Evolutionary conservation across 2,329 filamentous ascomycete species (phyloP), one percentile per base, ranked within the genome.

Genomic region (Lasiodiplodia hormozganensis): DNA sequence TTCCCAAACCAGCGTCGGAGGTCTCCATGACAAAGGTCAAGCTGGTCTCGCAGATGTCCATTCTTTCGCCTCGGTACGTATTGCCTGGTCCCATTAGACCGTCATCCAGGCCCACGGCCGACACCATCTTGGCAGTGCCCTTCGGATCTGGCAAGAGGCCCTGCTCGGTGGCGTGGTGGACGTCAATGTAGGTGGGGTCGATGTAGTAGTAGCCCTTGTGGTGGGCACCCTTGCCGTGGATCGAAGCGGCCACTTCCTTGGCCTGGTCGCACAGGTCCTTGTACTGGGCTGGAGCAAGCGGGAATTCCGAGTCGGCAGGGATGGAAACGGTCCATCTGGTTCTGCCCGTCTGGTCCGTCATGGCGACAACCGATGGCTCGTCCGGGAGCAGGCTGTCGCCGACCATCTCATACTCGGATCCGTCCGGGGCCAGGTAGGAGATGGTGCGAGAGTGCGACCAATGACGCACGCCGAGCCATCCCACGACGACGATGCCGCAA

Each of bases 291-390:
- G 87, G 85, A 0, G 84, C 79, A 2, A 96, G 78, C 1, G 93
- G 93, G 70, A 95, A 95, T 3, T 84, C 82, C 56, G 85, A 82
- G 68, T 85, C 85, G 7, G 85, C 83, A 0, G 93, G 93, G 47
- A 97, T 94, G 1, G 88, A 93, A 12, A 96, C 87, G 0, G 93
- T 96, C 93, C 93, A 96, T 76, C 87, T 90, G 12, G 88, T 83
- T 64, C 85, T 86, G 3, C 90, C 91, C 54, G 84, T 82, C 31
- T 83, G 81, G 78, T 94, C 91, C 16, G 85, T 87, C 56, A 94
- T 84, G 6, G 92, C 85, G 23, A 96, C 85, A 0, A 92, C 91
- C 0, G 90, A 91, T 0, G 92, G 90, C 70, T 92, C 89, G 34
- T 90, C 85, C 0, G 92, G 92, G n/a, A 93, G 78, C 52, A 83